phyloP scores from a whole-genome alignment of 2,329 filamentous ascomycete genomes.

The Fulvia fulva region DNA sequence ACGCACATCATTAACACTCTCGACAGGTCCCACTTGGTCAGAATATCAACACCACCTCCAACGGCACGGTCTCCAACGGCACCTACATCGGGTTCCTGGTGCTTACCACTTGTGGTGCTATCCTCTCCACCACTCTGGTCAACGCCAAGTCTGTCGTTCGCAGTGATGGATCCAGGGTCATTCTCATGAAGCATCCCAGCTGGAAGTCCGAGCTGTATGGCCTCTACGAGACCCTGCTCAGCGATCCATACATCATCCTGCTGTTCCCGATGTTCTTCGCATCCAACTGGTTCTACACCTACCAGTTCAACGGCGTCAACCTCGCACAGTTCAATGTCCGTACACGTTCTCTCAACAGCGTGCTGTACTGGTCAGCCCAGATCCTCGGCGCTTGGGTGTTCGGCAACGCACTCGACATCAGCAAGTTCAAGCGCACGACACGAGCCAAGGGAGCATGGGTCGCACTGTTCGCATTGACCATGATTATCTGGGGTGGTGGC shows the following conservation, averaged over 20 bases:
- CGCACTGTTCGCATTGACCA: slow-evolving; percentile 64
- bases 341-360: slow-evolving; percentile 70
- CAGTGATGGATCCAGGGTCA: slow-evolving; percentile 71
- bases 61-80: slow-evolving; percentile 60
- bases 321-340: slow-evolving; percentile 67
- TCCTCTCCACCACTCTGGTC: slow-evolving; percentile 65
- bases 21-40: slow-evolving; percentile 65
- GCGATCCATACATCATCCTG: slow-evolving; percentile 68
- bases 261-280: slow-evolving; percentile 80
- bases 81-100: slow-evolving; percentile 88
- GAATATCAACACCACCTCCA: slow-evolving; percentile 58
- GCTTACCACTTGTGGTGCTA: slow-evolving; percentile 70
- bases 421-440: slow-evolving; percentile 55
- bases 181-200: slow-evolving; percentile 85
- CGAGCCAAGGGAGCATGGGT: slow-evolving; percentile 63
- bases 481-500: slow-evolving; percentile 78
- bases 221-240: slow-evolving; percentile 66
- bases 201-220: slow-evolving; percentile 77
- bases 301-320: slow-evolving; percentile 74
- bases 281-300: slow-evolving; percentile 76
- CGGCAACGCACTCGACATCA: slow-evolving; percentile 65
- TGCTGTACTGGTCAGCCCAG: slow-evolving; percentile 72
- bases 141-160: slow-evolving; percentile 71
- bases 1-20: not conserved
- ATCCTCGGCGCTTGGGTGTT: slow-evolving; percentile 72